These are phyloP conservation scores for Solanum hybrid DNA, from an alignment of 305 asterid species.

Conservation along the genomic window DNA sequence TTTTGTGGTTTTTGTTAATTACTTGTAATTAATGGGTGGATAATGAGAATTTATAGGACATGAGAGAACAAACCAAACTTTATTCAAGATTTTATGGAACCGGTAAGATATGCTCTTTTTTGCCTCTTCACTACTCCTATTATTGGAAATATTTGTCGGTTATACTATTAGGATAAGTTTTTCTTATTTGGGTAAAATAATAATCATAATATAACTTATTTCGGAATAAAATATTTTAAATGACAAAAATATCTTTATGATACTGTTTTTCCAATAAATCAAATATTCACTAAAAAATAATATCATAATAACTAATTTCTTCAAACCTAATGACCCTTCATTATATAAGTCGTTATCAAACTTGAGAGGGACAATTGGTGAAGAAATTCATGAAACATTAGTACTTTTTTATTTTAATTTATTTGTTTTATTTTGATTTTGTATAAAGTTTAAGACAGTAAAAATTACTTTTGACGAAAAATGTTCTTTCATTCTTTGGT, in stretches of 20 bases:
- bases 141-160: neutral
- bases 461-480: no score
- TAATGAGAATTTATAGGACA: neutral
- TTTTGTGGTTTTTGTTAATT: neutral
- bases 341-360: neutral
- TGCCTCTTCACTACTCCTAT: neutral
- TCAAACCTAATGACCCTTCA: no score
- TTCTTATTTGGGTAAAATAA: neutral
- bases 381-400: neutral
- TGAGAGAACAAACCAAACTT: neutral
- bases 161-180: neutral
- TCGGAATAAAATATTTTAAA: no score
- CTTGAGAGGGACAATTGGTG: neutral
- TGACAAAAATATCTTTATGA: fast-evolving
- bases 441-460: neutral
- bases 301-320: no score
- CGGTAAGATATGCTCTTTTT: neutral
- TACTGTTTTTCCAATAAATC: no score
- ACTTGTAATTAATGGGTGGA: neutral
- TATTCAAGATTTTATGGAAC: neutral
- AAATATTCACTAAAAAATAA: no score
- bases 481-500: neutral
- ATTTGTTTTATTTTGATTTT: no score
- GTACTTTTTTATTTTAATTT: neutral
- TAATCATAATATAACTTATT: no score